phyloP scores from a whole-genome alignment of 169 alveolate genomes.

The Pseudocohnilembus persalinus region DNA sequence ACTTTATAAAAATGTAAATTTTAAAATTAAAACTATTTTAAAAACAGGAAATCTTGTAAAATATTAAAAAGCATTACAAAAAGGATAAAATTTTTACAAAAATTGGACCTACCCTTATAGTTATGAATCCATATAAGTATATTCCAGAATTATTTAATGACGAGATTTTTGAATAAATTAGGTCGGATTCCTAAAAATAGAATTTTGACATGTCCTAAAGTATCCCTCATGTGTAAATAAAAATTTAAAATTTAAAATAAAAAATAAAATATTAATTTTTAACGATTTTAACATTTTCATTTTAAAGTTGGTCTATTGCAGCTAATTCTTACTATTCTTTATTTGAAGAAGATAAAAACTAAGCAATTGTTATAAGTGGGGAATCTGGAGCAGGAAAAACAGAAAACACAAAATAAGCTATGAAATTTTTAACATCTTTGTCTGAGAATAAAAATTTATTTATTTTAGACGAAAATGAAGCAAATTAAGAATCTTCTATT shows the following conservation, averaged over 20 bases:
- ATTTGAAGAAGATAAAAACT: slow-evolving; percentile 87
- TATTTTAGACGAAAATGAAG: not conserved
- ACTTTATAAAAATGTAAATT: no score
- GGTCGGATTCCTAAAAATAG: slow-evolving; percentile 2
- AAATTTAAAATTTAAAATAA: no score
- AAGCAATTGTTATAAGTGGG: slow-evolving; percentile 98
- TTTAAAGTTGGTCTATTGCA: slow-evolving; percentile 74
- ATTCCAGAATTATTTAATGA: slow-evolving; percentile 51
- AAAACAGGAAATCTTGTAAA: slow-evolving; percentile 23
- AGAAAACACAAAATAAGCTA: slow-evolving; percentile 95
- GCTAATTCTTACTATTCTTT: slow-evolving; percentile 91
- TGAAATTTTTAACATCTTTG: slow-evolving; percentile 72
- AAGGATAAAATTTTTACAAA: slow-evolving; percentile 63
- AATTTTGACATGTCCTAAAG: not conserved
- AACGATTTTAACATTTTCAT: not conserved
- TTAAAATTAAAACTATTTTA: no score
- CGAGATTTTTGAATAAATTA: slow-evolving; percentile 16
- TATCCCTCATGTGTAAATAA: not conserved
- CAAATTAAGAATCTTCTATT: not conserved
- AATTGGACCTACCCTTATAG: slow-evolving; percentile 85
- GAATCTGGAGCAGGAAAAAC: slow-evolving; percentile 99
- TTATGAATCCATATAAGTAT: slow-evolving; percentile 79
- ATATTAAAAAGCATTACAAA: slow-evolving; percentile 21
- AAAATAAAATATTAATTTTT: slow-evolving; percentile 22
- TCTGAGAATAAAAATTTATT: not conserved